Percentiles rank a stretch among this genome's conserved stretches.
Conservation (phyloP, 805 yeast species). For the Nakazawaea laoshanensis region DNA sequence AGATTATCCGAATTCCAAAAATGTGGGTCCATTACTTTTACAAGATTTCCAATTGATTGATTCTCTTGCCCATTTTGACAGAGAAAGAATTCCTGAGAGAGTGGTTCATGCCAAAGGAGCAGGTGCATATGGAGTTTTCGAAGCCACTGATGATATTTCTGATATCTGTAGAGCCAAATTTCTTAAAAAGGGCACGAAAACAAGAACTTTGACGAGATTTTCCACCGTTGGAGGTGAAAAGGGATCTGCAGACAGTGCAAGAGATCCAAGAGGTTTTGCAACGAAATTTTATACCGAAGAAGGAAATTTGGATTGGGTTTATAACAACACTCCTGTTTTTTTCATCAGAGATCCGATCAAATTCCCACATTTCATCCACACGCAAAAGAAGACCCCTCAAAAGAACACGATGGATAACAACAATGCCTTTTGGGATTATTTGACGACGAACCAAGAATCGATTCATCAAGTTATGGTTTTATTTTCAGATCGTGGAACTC, state of each 20-base stretch:
- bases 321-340: constrained; percentile 81
- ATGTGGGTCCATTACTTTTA: constrained; percentile 61
- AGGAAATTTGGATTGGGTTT: constrained; percentile 79
- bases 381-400: constrained; percentile 81
- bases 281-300: constrained; percentile 76
- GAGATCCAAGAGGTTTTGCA: constrained; percentile 86
- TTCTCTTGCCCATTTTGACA: constrained; percentile 77
- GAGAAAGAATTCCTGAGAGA: constrained; percentile 88
- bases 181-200: constrained; percentile 71
- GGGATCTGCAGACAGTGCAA: constrained; percentile 75
- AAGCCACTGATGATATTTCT: constrained; percentile 77
- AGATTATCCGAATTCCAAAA: constrained; percentile 17
- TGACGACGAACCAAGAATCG: constrained; percentile 65
- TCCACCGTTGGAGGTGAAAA: constrained; percentile 84
- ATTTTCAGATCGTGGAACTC: constrained; percentile 80
- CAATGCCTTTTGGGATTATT: constrained; percentile 75
- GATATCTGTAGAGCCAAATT: constrained; percentile 66
- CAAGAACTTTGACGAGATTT: constrained; percentile 65
- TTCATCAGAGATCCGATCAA: constrained; percentile 80
- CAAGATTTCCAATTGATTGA: constrained; percentile 81
- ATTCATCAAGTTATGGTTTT: constrained; percentile 66
- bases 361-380: constrained; percentile 83
- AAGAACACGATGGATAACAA: constrained; percentile 73
- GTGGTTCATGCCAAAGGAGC: constrained; percentile 93
- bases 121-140: constrained; percentile 84